Base-by-base conservation (phyloP, 139 green algal genomes). In the Axilococcus clingmanii region DNA sequence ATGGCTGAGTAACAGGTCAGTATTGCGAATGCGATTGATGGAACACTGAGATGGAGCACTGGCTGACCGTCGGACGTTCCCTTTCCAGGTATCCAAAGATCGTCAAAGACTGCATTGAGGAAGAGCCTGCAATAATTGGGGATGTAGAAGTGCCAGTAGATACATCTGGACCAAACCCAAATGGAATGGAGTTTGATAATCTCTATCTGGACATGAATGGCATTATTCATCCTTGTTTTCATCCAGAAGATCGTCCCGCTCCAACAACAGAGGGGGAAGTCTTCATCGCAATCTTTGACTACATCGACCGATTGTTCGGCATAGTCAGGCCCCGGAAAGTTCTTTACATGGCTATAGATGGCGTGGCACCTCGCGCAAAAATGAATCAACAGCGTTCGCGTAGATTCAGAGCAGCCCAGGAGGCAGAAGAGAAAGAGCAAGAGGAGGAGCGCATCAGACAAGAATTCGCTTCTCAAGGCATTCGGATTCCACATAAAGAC, bases 201-300 rank as follows among this genome's bases (percentile, higher is more conserved):
- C 68, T 99, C 12, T 99, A 98, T 63, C 59, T 98, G 67, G 93
- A 99, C 65, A 99, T 99, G 93, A 99, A 99, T 66, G 92, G 92
- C 14, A 99, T 99, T 78, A 99, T 99, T 48, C 93, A 99, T 63
- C 93, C 93, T 3, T 99, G 93, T 81, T 99, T 99, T 63, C 93
- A 99, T 61, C 93, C 93, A 7, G 92, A 98, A 71, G 93, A 98
- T 77, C 65, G 80, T 56, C 75, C 85, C 17, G 67, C 89, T 0
- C 89, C 88, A 37, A 94, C 81, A 36, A 97, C 89, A 25, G 82
- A 95, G 78, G 63, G 66, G 14, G 90, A 97, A 80, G 87, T 98
- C n/a, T 99, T 98, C 63, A 43, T 85, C 33, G 74, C 75, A 63
- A 97, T 99, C 51, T 98, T 98, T 74, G 92, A 95, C 55, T 98